Percentiles rank a stretch among this genome's conserved stretches.
phyloP scores from a whole-genome alignment of 2,329 filamentous ascomycete genomes.

The Talaromyces marneffei region DNA sequence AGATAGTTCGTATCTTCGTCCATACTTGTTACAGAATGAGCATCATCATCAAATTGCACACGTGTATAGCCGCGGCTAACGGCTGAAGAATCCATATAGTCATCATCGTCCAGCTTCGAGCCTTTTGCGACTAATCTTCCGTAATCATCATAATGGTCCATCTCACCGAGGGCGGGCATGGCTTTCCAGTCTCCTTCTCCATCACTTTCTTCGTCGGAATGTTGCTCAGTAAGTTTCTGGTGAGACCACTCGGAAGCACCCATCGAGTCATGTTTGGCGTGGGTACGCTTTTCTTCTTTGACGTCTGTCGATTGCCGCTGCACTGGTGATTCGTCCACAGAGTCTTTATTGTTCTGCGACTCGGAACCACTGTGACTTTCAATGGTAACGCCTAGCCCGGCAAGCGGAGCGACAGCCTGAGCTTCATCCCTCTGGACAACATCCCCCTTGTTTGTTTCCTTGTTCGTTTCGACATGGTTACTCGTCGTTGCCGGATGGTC shows the following conservation, averaged over 20 bases:
- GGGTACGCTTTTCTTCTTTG: slow-evolving; percentile 15
- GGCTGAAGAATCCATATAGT: slow-evolving; percentile 74
- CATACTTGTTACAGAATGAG: slow-evolving; percentile 87
- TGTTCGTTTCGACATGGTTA: neutral
- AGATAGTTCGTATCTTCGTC: slow-evolving; percentile 96
- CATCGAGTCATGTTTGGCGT: slow-evolving; percentile 23
- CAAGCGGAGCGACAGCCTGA: slow-evolving; percentile 2
- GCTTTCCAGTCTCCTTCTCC: slow-evolving; percentile 78
- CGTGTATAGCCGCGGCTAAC: slow-evolving; percentile 93
- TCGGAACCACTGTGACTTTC: neutral
- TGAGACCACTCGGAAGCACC: slow-evolving; percentile 82
- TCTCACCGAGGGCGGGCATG: slow-evolving; percentile 89
- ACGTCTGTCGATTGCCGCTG: slow-evolving; percentile 11
- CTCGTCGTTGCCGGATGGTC: neutral
- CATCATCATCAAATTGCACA: slow-evolving; percentile 92
- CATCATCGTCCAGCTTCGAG: slow-evolving; percentile 62
- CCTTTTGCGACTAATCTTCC: slow-evolving; percentile 80
- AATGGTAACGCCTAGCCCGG: slow-evolving; percentile 8
- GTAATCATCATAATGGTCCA: slow-evolving; percentile 94
- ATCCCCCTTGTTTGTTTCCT: neutral
- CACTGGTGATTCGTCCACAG: neutral
- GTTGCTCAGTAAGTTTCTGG: slow-evolving; percentile 61
- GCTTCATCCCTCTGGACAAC: neutral
- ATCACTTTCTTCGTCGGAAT: slow-evolving; percentile 43
- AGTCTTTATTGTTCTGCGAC: neutral